Evolutionary conservation across 495 filamentous ascomycete genomes (phyloP).

Genomic region (Immersiella caudata): DNA sequence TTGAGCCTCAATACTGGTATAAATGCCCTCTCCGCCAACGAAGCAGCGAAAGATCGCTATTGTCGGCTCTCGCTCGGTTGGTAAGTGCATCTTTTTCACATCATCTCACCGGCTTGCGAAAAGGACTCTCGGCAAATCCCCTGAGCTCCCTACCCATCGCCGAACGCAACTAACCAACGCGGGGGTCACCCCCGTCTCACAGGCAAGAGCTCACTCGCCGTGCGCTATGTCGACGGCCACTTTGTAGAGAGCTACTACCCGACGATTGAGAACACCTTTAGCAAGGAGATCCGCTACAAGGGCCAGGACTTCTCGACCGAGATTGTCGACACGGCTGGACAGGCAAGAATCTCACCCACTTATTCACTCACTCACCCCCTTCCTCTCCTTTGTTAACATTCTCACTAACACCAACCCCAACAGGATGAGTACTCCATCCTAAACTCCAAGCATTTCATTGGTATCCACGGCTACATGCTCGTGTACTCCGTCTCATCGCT

Average conservation of each 20-base stretch:
- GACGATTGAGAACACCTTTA: constrained; percentile 98
- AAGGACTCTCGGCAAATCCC: too few relatives aligned
- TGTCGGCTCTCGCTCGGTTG: constrained; percentile 95
- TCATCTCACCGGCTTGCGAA: constrained; percentile 8
- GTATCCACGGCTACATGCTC: constrained; percentile 98
- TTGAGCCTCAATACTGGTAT: constrained; percentile 1
- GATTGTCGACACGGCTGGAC: constrained; percentile 97
- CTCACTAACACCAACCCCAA: constrained; percentile 3
- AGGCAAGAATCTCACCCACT: constrained; percentile 59
- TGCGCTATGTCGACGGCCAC: constrained; percentile 95
- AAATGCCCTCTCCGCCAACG: constrained; percentile 73
- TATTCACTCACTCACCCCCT: background rate
- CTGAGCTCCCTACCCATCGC: too few relatives aligned
- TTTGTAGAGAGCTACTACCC: constrained; percentile 99
- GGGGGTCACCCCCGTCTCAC: constrained; percentile 1
- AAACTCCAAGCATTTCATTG: constrained; percentile 98
- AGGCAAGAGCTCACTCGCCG: constrained; percentile 98
- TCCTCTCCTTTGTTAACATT: background rate
- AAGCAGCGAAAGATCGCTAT: constrained; percentile 99
- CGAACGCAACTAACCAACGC: background rate
- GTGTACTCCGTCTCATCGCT: constrained; percentile 93
- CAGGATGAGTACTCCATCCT: constrained; percentile 98
- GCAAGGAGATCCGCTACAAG: constrained; percentile 88
- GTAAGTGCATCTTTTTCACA: constrained; percentile 55
- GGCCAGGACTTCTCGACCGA: constrained; percentile 93